phyloP scores from a whole-genome alignment of 2,329 filamentous ascomycete genomes.

The Pestalotiopsis sp. region DNA sequence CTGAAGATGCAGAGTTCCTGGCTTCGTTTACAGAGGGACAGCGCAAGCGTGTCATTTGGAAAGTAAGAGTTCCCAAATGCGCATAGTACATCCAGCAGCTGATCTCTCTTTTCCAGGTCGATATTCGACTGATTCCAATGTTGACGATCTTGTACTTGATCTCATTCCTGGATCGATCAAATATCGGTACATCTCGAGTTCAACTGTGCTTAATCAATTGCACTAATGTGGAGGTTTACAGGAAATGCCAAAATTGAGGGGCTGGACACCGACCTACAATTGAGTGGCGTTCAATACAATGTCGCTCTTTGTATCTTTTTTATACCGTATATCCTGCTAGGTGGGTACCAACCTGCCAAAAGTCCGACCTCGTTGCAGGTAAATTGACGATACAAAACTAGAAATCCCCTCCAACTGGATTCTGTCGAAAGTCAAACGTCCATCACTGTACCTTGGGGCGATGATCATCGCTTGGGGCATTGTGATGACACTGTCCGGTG shows the following conservation, averaged over 20 bases:
- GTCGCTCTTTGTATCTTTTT: slow-evolving; percentile 5
- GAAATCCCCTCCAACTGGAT: slow-evolving; percentile 4
- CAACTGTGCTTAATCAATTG: neutral
- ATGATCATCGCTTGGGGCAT: slow-evolving; percentile 4
- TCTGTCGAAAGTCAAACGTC: neutral
- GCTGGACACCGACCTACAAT: neutral
- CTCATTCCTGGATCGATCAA: neutral
- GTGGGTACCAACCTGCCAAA: neutral
- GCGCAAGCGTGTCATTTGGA: neutral
- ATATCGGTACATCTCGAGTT: neutral
- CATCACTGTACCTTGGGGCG: neutral
- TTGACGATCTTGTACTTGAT: slow-evolving; percentile 1
- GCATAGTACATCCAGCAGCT: neutral
- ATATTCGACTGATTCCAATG: slow-evolving; percentile 8
- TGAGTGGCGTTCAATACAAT: slow-evolving; percentile 1
- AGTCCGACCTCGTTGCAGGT: neutral
- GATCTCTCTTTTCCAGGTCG: neutral
- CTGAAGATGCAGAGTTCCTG: slow-evolving; percentile 3
- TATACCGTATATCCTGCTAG: slow-evolving; percentile 4
- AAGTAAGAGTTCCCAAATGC: neutral
- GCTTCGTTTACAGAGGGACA: neutral
- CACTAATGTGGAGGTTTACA: slow-evolving; percentile 8
- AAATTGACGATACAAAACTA: neutral
- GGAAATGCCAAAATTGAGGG: slow-evolving; percentile 9
- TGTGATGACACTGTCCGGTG: neutral